Evolutionary conservation across 305 asterid genomes (phyloP), one percentile per base, ranked within the genome.

Genomic region (Fraxinus floribunda): DNA sequence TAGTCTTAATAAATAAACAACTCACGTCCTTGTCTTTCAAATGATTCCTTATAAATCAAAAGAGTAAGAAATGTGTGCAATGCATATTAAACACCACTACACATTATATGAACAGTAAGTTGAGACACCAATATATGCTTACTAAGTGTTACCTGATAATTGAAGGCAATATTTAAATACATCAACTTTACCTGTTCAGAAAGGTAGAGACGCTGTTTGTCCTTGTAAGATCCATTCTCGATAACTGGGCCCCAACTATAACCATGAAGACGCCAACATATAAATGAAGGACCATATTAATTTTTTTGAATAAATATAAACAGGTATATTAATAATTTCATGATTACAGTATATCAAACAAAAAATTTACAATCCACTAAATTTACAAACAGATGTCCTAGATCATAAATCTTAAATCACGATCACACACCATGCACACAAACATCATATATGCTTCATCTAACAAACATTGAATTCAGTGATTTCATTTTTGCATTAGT

Each of bases 181-280:
- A 30, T 70, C 41, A 70, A 70, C 57, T 39, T 39, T 57, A 87
- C 95, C 91, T 90, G 94, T 76, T 92, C 97, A 68, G 97, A 92
- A 9, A 92, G 92, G 86, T 92, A 92, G 52, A 92, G 92, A 3
- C 97, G 88, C 36, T 92, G 97, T 72, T 89, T 88, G 83, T 41
- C 88, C 89, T 91, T 91, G 83, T 78, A 83, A 78, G 85, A 82
- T 64, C 95, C 97, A 79, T 82, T 88, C 84, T 94, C 98, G 73
- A 94, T 91, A 83, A 94, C 84, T 29, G 98, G 97, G 35, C 99
- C 99, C 99, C 99, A 97, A 76, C 99, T 97, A 89, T 78, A 85
- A 81, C 57, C 76, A 83, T 32, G 60, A 84, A 83, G 76, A 81
- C 9, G 75, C 20, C 64, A 44, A 18, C 46, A 68, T 2, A 11